Base-by-base conservation (phyloP, 2,329 filamentous ascomycete species). In the Epichloe baconii region DNA sequence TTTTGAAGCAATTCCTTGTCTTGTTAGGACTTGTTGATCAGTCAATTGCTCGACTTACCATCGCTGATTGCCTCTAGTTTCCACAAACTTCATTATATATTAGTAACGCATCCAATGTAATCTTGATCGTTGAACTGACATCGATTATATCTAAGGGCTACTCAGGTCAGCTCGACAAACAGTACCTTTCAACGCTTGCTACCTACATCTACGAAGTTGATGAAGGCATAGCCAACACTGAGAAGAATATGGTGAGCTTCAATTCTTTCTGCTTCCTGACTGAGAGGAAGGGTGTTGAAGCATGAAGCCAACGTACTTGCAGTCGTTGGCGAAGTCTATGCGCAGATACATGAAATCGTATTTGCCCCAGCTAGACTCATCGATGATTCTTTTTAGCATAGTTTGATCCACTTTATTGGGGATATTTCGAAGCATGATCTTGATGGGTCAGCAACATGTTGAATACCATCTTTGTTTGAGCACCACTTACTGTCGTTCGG, bases 281-380 rank as follows among this genome's bases (percentile, higher is more conserved):
- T 14, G 40, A 11, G 12, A 17, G 5, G 12, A 19, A 35, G 12
- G 26, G 35, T 23, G 34, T 26, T 15, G 15, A 62, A 43, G 8
- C 51, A 11, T 40, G 12, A 15, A 19, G 4, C 2, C 23, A 36
- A 74, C 83, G 69, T 68, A 87, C 83, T 89, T 90, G 82, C 85
- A 88, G 56, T 88, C 82, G 59, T 88, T 88, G 50, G 80, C 81
- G 59, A 90, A 90, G 64, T 90, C 86, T 59, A 97, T 97, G 40
- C 93, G 83, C 49, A 97, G 71, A 65, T 98, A 98, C 74, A 95
- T 82, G 66, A 97, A 97, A 63, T 97, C 90, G 64, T 94, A 97
- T 55, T 85, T 83, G 34, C 88, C 89, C 68, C 77, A 80, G 64
- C 83, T 88, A 15, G 82, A 85, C 55, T 84, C 75, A 61, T 96